A percentile compares a stretch with the other conserved stretches of the same genome.
Conservation (phyloP, 1,284 basidiomycete genomes). For the Sanguinoderma infundibulare region DNA sequence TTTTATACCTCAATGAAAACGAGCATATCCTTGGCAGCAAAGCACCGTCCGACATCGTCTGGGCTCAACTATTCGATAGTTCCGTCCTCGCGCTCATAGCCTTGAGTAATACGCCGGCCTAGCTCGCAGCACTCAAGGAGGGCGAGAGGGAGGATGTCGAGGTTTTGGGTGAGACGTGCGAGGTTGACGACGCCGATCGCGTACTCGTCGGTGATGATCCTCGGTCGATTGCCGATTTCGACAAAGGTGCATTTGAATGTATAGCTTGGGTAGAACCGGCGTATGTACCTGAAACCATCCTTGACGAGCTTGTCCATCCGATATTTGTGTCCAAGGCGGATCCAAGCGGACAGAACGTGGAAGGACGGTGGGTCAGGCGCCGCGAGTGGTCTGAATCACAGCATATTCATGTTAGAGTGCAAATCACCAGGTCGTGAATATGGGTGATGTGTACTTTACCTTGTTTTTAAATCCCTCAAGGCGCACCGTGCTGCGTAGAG, state of each 20-base stretch:
- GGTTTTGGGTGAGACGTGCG: neutral
- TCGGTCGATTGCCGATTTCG: too few relatives aligned
- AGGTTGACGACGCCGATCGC: constrained; percentile 7
- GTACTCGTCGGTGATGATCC: neutral
- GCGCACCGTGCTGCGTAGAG: too few relatives aligned
- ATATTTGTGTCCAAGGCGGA: constrained; percentile 9
- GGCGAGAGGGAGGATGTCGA: neutral
- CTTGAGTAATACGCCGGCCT: neutral
- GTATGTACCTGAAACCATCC: neutral
- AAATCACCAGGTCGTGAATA: too few relatives aligned
- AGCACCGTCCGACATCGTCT: neutral
- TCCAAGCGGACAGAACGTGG: neutral
- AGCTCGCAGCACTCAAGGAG: constrained; percentile 1
- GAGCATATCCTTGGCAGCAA: neutral
- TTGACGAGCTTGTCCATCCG: neutral
- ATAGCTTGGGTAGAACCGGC: neutral
- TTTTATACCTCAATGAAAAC: neutral
- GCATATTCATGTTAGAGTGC: too few relatives aligned
- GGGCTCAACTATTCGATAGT: neutral
- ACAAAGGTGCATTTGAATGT: neutral
- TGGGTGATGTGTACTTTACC: too few relatives aligned
- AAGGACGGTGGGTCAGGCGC: too few relatives aligned
- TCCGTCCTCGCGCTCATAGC: constrained; percentile 5
- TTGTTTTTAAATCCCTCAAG: too few relatives aligned
- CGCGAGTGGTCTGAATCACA: too few relatives aligned